Evolutionary conservation across 257 asterid species (phyloP).

Genomic region (Solanum pimpinellifolium): DNA sequence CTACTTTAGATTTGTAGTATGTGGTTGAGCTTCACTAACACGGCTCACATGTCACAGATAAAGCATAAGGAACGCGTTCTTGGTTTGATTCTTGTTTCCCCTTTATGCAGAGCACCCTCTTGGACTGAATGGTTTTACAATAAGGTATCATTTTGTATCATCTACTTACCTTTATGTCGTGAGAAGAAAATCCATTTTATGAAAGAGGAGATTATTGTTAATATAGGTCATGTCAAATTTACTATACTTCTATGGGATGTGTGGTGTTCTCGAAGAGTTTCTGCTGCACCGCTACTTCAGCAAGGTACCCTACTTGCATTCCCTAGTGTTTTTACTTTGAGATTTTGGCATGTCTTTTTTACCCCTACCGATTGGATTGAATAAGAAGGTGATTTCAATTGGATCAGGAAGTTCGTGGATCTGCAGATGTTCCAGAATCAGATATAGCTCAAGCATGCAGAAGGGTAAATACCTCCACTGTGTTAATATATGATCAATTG

Average conservation of each 20-base stretch:
- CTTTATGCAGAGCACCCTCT: constrained; percentile 77
- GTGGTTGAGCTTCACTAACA: background rate
- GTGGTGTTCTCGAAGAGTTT: constrained; percentile 67
- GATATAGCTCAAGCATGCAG: constrained; percentile 92
- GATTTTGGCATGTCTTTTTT: background rate
- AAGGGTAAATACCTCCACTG: constrained; percentile 47
- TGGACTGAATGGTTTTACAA: constrained; percentile 92
- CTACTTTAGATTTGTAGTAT: background rate
- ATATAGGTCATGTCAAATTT: constrained; percentile 81
- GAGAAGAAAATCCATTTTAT: background rate
- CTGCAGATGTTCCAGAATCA: constrained; percentile 54
- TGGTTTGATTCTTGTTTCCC: constrained; percentile 88
- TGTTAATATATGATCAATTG: background rate
- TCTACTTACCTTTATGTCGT: background rate
- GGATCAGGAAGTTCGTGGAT: constrained; percentile 76
- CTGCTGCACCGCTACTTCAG: constrained; percentile 72
- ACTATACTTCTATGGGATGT: constrained; percentile 80
- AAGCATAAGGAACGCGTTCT: constrained; percentile 78
- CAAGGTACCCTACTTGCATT: constrained; percentile 42
- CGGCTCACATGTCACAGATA: constrained; percentile 31
- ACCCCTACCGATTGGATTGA: background rate
- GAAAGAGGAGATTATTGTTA: background rate
- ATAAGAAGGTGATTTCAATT: constrained; percentile 1
- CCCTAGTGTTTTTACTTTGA: background rate
- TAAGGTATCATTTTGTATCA: constrained; percentile 36